A percentile compares a stretch with the other conserved stretches of the same genome.
phyloP scores from a whole-genome alignment of 2,329 filamentous ascomycete genomes.

The Nectriaceae sp. region DNA sequence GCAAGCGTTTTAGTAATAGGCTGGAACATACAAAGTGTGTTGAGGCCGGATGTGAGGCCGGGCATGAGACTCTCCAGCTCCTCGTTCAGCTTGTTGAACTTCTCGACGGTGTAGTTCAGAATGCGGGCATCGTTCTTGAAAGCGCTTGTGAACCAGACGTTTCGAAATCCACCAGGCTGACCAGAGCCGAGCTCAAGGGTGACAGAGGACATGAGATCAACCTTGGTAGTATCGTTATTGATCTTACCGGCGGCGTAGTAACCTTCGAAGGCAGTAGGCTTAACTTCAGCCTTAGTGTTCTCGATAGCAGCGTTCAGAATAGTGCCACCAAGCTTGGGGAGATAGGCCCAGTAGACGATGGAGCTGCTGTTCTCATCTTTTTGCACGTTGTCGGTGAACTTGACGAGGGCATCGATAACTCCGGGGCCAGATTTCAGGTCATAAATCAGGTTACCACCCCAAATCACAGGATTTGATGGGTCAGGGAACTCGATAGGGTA shows the following conservation, averaged over 20 bases:
- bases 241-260: slow-evolving; percentile 26
- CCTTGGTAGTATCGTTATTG: slow-evolving; percentile 28
- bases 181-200: slow-evolving; percentile 32
- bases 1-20: slow-evolving; percentile 34
- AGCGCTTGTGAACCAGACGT: slow-evolving; percentile 38
- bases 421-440: slow-evolving; percentile 18
- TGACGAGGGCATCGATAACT: slow-evolving; percentile 33
- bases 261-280: slow-evolving; percentile 32
- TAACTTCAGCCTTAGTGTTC: slow-evolving; percentile 30
- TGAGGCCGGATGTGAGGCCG: slow-evolving; percentile 25
- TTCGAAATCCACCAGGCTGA: slow-evolving; percentile 31
- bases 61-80: slow-evolving; percentile 28
- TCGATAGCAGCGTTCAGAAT: slow-evolving; percentile 35
- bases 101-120: slow-evolving; percentile 33
- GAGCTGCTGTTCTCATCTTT: slow-evolving; percentile 35
- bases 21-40: slow-evolving; percentile 35
- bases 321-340: slow-evolving; percentile 30
- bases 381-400: slow-evolving; percentile 33
- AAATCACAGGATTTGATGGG: slow-evolving; percentile 27
- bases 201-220: slow-evolving; percentile 30
- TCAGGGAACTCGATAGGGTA: slow-evolving; percentile 32
- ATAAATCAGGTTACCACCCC: slow-evolving; percentile 34
- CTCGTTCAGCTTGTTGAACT: slow-evolving; percentile 31
- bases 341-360: slow-evolving; percentile 36
- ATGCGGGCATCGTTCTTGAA: slow-evolving; percentile 40